phyloP scores from a whole-genome alignment of 805 yeast genomes.

The Saturnispora dispora region DNA sequence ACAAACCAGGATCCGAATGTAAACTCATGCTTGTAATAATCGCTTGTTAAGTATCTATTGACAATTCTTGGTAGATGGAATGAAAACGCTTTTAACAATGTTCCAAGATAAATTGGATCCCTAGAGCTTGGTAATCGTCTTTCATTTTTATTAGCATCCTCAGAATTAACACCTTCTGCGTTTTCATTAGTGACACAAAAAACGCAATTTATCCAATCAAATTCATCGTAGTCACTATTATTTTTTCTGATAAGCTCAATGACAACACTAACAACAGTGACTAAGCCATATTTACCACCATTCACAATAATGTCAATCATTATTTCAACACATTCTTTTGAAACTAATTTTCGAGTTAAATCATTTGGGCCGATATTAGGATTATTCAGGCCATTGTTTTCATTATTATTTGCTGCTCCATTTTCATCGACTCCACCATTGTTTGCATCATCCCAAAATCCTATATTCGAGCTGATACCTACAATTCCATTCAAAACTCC shows the following conservation, averaged over 20 bases:
- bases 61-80: conserved; percentile 27
- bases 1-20: conserved; percentile 3
- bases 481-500: conserved; percentile 89
- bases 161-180: conserved; percentile 4
- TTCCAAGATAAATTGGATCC: conserved; percentile 88
- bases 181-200: conserved; percentile 3
- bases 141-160: not conserved
- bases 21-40: conserved; percentile 15
- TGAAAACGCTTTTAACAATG: conserved; percentile 69
- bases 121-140: conserved; percentile 71
- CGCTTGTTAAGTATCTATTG: conserved; percentile 24
- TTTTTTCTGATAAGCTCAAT: conserved; percentile 91
- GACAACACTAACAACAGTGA: conserved; percentile 88
- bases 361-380: conserved; percentile 95
- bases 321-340: conserved; percentile 52
- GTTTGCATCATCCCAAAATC: conserved; percentile 25
- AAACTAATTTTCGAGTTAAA: conserved; percentile 80
- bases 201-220: conserved; percentile 28
- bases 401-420: conserved; percentile 48
- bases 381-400: conserved; percentile 36
- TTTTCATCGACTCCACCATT: conserved; percentile 4
- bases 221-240: conserved; percentile 83
- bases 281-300: conserved; percentile 72
- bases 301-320: conserved; percentile 68
- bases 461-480: conserved; percentile 34